phyloP scores from a whole-genome alignment of 1,284 basidiomycete species.

The Malassezia psittaci region DNA sequence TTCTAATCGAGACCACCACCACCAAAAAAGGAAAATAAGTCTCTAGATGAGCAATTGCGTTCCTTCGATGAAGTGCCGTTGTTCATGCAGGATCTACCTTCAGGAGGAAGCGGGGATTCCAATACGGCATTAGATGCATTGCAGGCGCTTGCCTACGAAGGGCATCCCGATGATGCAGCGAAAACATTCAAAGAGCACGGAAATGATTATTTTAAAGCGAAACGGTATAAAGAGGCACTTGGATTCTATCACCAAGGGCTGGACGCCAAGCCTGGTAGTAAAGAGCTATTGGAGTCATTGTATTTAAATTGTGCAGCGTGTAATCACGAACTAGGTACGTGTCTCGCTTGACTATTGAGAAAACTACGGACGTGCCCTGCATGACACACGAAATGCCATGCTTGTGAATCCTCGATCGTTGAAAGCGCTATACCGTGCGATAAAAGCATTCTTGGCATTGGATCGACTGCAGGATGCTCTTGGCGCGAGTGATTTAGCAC shows the following conservation, averaged over 20 bases:
- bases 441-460: slow-evolving; percentile 29
- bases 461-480: slow-evolving; percentile 27
- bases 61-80: slow-evolving; percentile 55
- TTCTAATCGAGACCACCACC: slow-evolving; percentile 7
- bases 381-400: slow-evolving; percentile 69
- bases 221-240: slow-evolving; percentile 72
- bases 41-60: slow-evolving; percentile 18
- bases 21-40: slow-evolving; percentile 5
- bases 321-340: slow-evolving; percentile 69
- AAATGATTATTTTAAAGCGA: slow-evolving; percentile 82
- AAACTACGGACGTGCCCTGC: slow-evolving; percentile 73
- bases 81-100: slow-evolving; percentile 81
- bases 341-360: slow-evolving; percentile 51
- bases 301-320: slow-evolving; percentile 74
- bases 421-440: slow-evolving; percentile 42
- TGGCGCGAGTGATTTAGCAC: slow-evolving; percentile 27
- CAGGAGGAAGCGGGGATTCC: slow-evolving; percentile 30
- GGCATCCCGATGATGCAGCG: slow-evolving; percentile 82
- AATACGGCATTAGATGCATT: slow-evolving; percentile 61
- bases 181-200: slow-evolving; percentile 88
- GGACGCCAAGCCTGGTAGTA: slow-evolving; percentile 66
- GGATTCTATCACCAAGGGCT: slow-evolving; percentile 84
- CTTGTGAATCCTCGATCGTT: slow-evolving; percentile 45
- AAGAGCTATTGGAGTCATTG: slow-evolving; percentile 55
- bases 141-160: slow-evolving; percentile 75